Evolutionary conservation across 75 land plant species (phyloP).

Genomic region (Pseudotsuga menziesii): DNA sequence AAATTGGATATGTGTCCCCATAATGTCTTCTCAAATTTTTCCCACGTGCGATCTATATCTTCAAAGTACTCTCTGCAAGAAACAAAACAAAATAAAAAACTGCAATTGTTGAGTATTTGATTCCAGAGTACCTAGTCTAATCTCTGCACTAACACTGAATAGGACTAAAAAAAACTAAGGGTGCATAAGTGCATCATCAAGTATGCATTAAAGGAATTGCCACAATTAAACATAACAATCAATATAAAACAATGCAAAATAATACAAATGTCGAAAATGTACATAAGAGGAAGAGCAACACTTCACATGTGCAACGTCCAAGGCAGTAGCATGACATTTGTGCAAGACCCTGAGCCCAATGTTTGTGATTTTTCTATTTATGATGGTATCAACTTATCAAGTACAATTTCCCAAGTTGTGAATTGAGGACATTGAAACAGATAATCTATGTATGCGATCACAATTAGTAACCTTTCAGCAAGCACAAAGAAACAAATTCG

Average conservation of each 20-base stretch:
- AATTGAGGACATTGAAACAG: too few species aligned
- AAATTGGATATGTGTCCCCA: conserved; percentile 92
- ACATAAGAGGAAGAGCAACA: neutral
- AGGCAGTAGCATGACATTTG: neutral
- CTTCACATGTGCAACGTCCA: neutral
- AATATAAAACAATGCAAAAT: neutral
- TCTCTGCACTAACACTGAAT: neutral
- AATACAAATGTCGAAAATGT: neutral
- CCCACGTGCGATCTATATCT: conserved; percentile 93
- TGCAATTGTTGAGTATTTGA: neutral
- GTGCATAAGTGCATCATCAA: neutral
- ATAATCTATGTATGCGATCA: too few species aligned
- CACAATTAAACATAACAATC: too few species aligned
- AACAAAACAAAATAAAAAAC: neutral
- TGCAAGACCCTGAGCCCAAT: neutral
- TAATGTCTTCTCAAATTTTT: conserved; percentile 90
- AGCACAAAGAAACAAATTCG: too few species aligned
- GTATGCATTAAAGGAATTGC: too few species aligned
- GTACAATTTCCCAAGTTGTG: too few species aligned
- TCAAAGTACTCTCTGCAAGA: conserved; percentile 91
- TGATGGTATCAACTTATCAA: too few species aligned
- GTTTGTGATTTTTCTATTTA: too few species aligned
- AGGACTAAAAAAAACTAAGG: neutral
- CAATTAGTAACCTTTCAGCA: too few species aligned
- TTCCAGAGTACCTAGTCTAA: neutral